Base-by-base conservation (phyloP, 1,284 basidiomycete genomes). In the Leccinum fallax region DNA sequence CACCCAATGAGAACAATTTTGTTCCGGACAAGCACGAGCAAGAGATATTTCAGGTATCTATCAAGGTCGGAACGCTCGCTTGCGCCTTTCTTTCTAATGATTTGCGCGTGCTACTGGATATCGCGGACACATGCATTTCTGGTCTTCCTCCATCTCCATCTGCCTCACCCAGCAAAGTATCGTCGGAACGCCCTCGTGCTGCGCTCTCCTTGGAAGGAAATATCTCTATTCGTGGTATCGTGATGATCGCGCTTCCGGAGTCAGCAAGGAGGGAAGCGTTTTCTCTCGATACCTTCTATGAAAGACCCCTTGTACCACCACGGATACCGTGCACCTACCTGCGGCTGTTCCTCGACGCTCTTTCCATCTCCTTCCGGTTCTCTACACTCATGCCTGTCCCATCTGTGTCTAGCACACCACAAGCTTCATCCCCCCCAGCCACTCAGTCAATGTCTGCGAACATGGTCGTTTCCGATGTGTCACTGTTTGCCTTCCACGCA, bases 341-440 rank as follows among this genome's bases (percentile, higher is more conserved):
- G 46, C 84, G 90, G 16, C 59, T 89, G 4, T 79, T 86, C 63
- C 62, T 90, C 15, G 88, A 92, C 68, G 7, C 68, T 85, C 49
- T 77, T 72, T 78, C 80, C 3, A 58, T 77, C 15, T 77, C 76
- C 16, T 70, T 73, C 43, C 65, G 63, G 32, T 61, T 73, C 54
- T 70, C 62, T 53, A 58, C 60, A 34, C 52, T 53, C 61, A 58
- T 55, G 34, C 28, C 63, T 9, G 58, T 61, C 40, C 10, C 4
- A 51, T 32, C 57, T 11, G 43, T 54, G 9, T 38, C 61, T 21
- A 11, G 67, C 46, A 55, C 60, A 55, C 61, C 53, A 15, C 64
- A 28, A 57, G 43, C 57, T 49, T 30, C 55, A 21, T 43, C 65
- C 16, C 61, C 59, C 13, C 30, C 51, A 2, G 55, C 34, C 51